Evolutionary conservation across 768 basidiomycete species (phyloP).

Genomic region (Boletus subcaerulescens): DNA sequence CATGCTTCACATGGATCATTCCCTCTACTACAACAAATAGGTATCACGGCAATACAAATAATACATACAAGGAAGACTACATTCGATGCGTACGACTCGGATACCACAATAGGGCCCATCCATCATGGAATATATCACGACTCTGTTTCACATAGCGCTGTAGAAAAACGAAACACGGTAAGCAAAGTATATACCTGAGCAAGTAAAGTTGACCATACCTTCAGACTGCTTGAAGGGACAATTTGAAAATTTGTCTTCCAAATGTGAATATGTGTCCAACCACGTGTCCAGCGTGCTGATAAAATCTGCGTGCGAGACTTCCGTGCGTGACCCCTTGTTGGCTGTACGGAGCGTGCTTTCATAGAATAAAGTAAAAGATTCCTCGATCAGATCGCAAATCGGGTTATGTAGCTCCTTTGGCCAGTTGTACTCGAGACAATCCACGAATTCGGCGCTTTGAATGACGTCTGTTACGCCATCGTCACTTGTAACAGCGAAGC

Average conservation of each 20-base stretch:
- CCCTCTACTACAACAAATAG: no score
- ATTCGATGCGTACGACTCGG: no score
- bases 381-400: not conserved
- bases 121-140: not conserved
- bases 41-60: no score
- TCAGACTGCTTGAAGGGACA: not conserved
- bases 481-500: no score
- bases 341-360: not conserved
- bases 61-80: no score
- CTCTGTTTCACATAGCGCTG: not conserved
- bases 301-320: not conserved
- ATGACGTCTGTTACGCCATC: no score
- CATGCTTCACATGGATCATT: no score
- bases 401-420: not conserved
- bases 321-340: not conserved
- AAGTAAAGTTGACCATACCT: not conserved
- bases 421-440: not conserved
- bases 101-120: no score
- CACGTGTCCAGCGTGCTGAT: not conserved
- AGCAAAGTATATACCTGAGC: not conserved
- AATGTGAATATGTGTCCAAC: not conserved
- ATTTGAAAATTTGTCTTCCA: constrained; percentile 1
- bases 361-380: not conserved
- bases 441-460: not conserved
- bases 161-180: not conserved